Conservation (phyloP, 2,329 filamentous ascomycete species). For the Trichoderma atrobrunneum region DNA sequence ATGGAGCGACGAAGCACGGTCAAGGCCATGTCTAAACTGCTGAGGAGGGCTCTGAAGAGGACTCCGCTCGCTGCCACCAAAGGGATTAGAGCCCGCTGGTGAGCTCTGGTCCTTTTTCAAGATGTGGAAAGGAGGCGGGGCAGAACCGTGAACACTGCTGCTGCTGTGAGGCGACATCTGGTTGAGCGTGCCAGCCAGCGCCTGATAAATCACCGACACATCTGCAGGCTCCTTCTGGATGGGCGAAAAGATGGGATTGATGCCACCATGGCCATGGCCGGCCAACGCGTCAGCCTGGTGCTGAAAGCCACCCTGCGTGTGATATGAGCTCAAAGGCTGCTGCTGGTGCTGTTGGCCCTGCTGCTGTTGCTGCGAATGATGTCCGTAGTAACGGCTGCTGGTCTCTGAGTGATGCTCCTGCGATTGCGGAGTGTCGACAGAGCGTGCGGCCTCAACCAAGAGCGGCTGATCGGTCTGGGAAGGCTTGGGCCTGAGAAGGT, state of each 20-base stretch:
- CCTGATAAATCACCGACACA: constrained; percentile 37
- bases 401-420: constrained; percentile 31
- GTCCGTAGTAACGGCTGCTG: constrained; percentile 30
- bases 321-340: constrained; percentile 26
- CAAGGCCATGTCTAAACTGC: constrained; percentile 38
- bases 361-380: constrained; percentile 28
- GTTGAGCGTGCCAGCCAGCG: constrained; percentile 37
- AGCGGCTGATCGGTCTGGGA: constrained; percentile 53
- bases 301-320: constrained; percentile 28
- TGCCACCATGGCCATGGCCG: constrained; percentile 23
- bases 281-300: constrained; percentile 28
- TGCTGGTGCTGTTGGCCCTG: constrained; percentile 26
- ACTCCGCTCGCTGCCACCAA: constrained; percentile 42
- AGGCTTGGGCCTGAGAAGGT: constrained; percentile 74
- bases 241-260: constrained; percentile 27
- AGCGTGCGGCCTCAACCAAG: constrained; percentile 41
- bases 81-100: constrained; percentile 37
- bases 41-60: constrained; percentile 44
- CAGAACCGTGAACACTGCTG: constrained; percentile 34
- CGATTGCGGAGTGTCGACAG: constrained; percentile 47
- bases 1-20: constrained; percentile 36
- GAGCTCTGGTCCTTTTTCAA: constrained; percentile 49
- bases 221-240: constrained; percentile 39
- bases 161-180: constrained; percentile 42
- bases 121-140: constrained; percentile 44